phyloP scores from a whole-genome alignment of 2,329 filamentous ascomycete species.

The Fusarium tjaetaba region DNA sequence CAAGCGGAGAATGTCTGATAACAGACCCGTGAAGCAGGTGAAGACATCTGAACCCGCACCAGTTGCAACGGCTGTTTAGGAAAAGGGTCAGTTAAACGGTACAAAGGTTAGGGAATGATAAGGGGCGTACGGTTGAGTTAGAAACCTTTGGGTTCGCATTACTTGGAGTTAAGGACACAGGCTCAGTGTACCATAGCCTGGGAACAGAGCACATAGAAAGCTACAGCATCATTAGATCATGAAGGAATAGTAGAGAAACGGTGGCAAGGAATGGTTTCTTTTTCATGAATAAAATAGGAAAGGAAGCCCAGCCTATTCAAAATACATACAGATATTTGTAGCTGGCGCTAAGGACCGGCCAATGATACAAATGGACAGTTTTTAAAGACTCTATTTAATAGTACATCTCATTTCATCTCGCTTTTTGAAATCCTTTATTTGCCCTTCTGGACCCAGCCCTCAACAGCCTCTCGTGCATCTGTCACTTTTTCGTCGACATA shows the following conservation, averaged over 20 bases:
- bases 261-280: conserved; percentile 2
- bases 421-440: conserved; percentile 62
- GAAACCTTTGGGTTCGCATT: conserved; percentile 26
- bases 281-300: neutral
- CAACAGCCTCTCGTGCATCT: conserved; percentile 78
- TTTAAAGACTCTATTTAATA: conserved; percentile 50
- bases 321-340: conserved; percentile 32
- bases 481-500: conserved; percentile 85
- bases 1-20: conserved; percentile 51
- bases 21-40: conserved; percentile 37
- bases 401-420: conserved; percentile 50
- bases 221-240: conserved; percentile 1
- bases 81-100: neutral
- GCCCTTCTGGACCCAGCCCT: conserved; percentile 92
- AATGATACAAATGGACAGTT: conserved; percentile 48
- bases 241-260: neutral
- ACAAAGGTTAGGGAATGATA: neutral
- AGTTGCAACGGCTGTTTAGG: conserved; percentile 32
- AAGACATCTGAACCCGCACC: conserved; percentile 39
- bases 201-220: neutral
- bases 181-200: conserved; percentile 2
- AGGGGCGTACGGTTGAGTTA: conserved; percentile 10
- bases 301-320: conserved; percentile 16
- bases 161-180: conserved; percentile 33
- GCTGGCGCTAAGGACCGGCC: conserved; percentile 20